Evolutionary conservation across 768 basidiomycete genomes (phyloP), one percentile per base, ranked within the genome.

Genomic region (Daedaleopsis nitida): DNA sequence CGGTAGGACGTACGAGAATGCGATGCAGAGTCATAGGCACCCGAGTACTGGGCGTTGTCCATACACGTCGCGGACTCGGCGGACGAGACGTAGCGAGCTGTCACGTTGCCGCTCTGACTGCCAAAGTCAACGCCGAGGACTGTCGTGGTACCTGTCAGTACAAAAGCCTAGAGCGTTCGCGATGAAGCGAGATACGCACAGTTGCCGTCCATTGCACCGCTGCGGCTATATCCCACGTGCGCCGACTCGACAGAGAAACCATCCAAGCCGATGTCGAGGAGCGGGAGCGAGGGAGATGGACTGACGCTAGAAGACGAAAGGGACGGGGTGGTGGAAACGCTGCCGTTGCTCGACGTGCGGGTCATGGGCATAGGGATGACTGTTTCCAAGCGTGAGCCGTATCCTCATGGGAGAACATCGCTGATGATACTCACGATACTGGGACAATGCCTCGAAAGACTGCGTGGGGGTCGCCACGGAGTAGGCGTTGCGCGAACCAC

Each of bases 241-340:
- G 47, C 24, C 21, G 23, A 11, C 13, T 49, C 47, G 47, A 49
- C 47, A 49, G 47, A 16, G 47, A 23, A 16, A 16, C 8, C 9
- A 11, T 55, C 52, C 1, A 10, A 5, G 27, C 23, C 10, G 5
- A 23, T 8, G 23, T 39, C 43, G 59, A 51, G 23, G 34, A 21
- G 3, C 27, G 27, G 27, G 35, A 37, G 10, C 12, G 59, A 42
- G 10, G 53, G 59, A 7, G 47, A 43, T 9, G 59, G 59, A 47
- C 59, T 60, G 7, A 54, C 37, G 59, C 59, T 60, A 48, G 24
- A 17, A 32, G 49, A 51, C 11, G 59, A 43, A n/a, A 60, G 48
- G 16, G 53, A 47, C 2, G 59, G 59, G 10, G 59, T 60, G n/a
- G 53, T 60, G 11, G 53, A 53, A 13, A 51, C 11, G 27, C 55